phyloP scores from a whole-genome alignment of 371 early-diverging fungal genomes.

The Apophysomyces trapeziformis region DNA sequence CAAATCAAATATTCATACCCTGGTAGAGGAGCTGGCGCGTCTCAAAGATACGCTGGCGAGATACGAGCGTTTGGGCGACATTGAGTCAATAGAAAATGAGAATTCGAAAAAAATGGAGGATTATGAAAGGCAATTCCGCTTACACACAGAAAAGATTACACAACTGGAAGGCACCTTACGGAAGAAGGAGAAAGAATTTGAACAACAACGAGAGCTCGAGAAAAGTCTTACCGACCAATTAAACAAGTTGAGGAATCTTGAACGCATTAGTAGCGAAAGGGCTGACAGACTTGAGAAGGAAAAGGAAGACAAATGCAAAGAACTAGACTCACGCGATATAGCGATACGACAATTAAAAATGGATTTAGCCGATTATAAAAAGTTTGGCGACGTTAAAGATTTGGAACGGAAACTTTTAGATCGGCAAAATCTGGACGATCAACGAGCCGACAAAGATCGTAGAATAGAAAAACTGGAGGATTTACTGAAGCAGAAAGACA shows the following conservation, averaged over 20 bases:
- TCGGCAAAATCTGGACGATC: background rate
- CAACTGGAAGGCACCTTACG: slow-evolving; percentile 3
- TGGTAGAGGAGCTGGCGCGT: slow-evolving; percentile 12
- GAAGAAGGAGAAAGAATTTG: background rate
- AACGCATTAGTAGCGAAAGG: background rate
- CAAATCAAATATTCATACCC: slow-evolving; percentile 9
- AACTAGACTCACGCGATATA: background rate
- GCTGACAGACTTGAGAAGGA: background rate
- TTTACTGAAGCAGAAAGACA: background rate
- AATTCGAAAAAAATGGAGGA: background rate
- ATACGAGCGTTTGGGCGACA: slow-evolving; percentile 10
- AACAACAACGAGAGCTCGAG: background rate
- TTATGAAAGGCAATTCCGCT: background rate
- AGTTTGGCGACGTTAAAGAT: background rate
- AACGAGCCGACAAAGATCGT: background rate
- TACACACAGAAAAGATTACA: background rate
- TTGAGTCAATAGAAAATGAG: background rate
- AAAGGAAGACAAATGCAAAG: background rate
- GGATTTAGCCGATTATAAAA: background rate
- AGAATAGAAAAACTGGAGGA: background rate
- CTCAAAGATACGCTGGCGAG: slow-evolving; percentile 8
- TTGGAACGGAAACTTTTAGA: background rate
- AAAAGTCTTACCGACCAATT: background rate
- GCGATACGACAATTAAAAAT: background rate
- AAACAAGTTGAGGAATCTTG: background rate